Percentiles rank a stretch among this genome's conserved stretches.
Evolutionary conservation across 2,329 filamentous ascomycete species (phyloP).

Genomic region (Monilinia polystroma): DNA sequence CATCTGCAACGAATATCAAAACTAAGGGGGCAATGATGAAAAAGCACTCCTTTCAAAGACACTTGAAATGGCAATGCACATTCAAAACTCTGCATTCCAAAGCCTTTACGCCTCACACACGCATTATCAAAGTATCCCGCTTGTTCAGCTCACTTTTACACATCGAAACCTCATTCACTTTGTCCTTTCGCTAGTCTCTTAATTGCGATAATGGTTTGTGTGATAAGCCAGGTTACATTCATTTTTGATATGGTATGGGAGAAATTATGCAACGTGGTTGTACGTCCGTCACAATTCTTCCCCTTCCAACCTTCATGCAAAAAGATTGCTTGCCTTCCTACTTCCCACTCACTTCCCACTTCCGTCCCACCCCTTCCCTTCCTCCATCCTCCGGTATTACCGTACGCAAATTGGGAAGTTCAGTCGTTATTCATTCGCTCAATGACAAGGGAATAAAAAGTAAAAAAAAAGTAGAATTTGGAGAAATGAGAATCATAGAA

Average conservation of each 20-base stretch:
- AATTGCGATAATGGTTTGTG: background rate
- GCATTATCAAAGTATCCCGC: background rate
- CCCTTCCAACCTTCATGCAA: background rate
- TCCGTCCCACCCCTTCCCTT: conserved; percentile 8
- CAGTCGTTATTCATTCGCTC: conserved; percentile 18
- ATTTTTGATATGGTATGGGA: background rate
- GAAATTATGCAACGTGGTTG: conserved; percentile 1
- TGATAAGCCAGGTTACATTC: conserved; percentile 12
- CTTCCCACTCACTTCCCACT: background rate
- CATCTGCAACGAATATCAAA: too few species aligned
- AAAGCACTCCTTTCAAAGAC: too few species aligned
- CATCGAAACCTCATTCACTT: background rate
- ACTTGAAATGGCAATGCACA: background rate
- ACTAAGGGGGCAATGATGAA: too few species aligned
- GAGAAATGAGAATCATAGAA: conserved; percentile 24
- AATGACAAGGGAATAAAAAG: conserved; percentile 2
- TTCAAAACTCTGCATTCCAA: background rate
- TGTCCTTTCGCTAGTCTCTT: background rate
- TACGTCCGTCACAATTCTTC: background rate
- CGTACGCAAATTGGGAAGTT: conserved; percentile 8
- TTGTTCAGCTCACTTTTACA: background rate
- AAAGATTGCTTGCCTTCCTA: background rate
- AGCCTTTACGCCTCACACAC: background rate
- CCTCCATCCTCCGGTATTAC: conserved; percentile 16
- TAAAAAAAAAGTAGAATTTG: conserved; percentile 9